phyloP scores from a whole-genome alignment of 2,329 filamentous ascomycete species.

The Apiospora sp. region DNA sequence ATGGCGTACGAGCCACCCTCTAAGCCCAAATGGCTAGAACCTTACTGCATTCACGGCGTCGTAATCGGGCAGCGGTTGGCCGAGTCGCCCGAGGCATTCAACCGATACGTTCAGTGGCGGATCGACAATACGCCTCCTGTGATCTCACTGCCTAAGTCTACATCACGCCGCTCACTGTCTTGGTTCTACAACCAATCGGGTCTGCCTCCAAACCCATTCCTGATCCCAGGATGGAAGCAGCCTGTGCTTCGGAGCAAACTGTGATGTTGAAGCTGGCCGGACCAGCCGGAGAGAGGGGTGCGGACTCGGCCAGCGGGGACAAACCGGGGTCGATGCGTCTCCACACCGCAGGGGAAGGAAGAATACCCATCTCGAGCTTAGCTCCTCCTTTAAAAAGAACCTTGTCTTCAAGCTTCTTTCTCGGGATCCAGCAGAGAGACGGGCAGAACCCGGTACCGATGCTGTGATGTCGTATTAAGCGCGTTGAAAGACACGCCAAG shows the following conservation, averaged over 20 bases:
- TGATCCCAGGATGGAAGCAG: background rate
- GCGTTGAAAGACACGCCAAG: background rate
- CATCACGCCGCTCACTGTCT: background rate
- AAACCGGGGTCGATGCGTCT: background rate
- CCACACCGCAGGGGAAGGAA: background rate
- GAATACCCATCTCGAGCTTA: background rate
- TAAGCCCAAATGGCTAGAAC: background rate
- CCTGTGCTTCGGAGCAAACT: background rate
- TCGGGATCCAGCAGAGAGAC: background rate
- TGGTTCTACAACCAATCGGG: background rate
- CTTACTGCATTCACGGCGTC: background rate
- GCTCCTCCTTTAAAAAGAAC: background rate
- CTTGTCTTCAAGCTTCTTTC: constrained; percentile 15
- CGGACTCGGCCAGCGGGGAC: background rate
- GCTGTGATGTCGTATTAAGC: background rate
- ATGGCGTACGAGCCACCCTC: background rate
- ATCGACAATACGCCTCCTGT: background rate
- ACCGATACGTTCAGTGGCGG: background rate
- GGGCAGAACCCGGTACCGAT: background rate
- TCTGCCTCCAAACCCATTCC: too few relatives aligned
- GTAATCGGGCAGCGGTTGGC: background rate
- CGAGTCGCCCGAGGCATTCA: background rate
- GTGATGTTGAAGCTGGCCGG: background rate
- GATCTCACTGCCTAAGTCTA: background rate
- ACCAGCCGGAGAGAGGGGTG: background rate